Evolutionary conservation across 2,329 filamentous ascomycete species (phyloP).

Genomic region (Ophiostoma angusticollis): DNA sequence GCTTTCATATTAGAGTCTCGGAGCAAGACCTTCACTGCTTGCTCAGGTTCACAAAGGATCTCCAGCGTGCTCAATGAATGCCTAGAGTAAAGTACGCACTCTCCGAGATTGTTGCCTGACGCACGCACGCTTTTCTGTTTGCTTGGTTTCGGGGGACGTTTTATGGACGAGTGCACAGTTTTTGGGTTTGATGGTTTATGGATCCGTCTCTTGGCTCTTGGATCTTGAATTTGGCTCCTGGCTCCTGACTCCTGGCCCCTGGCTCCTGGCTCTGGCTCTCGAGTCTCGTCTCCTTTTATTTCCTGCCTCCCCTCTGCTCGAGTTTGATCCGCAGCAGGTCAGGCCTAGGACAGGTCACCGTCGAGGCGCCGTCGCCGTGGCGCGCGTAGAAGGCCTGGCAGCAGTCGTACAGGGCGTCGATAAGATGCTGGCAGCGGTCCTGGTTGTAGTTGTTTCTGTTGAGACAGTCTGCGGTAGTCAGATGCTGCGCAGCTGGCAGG

Average conservation of each 20-base stretch:
- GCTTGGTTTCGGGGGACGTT: slow-evolving; percentile 24
- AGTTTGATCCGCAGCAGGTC: slow-evolving; percentile 71
- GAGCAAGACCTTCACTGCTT: slow-evolving; percentile 82
- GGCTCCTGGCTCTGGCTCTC: slow-evolving; percentile 45
- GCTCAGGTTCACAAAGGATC: slow-evolving; percentile 74
- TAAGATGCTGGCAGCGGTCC: slow-evolving; percentile 61
- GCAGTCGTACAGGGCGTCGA: slow-evolving; percentile 86
- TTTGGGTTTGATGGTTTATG: background rate
- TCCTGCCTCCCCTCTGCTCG: slow-evolving; percentile 47
- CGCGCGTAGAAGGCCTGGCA: slow-evolving; percentile 78
- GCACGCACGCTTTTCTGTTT: slow-evolving; percentile 23
- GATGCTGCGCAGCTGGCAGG: background rate
- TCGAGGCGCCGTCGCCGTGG: slow-evolving; percentile 62
- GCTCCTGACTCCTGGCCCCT: slow-evolving; percentile 20
- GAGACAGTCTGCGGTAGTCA: slow-evolving; percentile 54
- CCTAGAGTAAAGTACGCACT: slow-evolving; percentile 68
- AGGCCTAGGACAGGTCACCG: slow-evolving; percentile 76
- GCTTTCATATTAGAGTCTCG: slow-evolving; percentile 99
- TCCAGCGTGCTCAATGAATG: slow-evolving; percentile 93
- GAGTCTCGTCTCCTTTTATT: background rate
- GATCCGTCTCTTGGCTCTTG: background rate
- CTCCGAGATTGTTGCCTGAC: slow-evolving; percentile 58
- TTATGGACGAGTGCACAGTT: slow-evolving; percentile 27
- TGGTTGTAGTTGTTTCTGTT: slow-evolving; percentile 77
- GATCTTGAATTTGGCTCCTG: background rate